These are phyloP conservation scores for Pseudonectria buxi DNA, from an alignment of 2,329 filamentous ascomycete genomes.

Conservation along the genomic window DNA sequence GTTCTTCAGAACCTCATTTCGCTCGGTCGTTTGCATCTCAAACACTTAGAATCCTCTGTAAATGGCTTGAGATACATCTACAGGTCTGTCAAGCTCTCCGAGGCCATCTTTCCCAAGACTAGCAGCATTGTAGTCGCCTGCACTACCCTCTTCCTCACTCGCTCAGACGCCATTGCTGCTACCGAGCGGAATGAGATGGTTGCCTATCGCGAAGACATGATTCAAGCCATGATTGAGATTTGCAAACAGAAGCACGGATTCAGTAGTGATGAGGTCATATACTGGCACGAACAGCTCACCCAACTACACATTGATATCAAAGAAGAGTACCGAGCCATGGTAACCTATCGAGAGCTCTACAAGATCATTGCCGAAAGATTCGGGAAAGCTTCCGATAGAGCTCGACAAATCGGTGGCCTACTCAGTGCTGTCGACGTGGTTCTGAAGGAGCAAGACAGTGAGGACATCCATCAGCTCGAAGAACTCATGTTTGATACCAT, in stretches of 20 bases:
- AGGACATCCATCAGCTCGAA: slow-evolving; percentile 25
- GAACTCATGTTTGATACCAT: slow-evolving; percentile 29
- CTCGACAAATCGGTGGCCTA: slow-evolving; percentile 22
- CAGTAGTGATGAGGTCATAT: slow-evolving; percentile 29
- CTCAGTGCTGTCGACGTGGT: slow-evolving; percentile 29
- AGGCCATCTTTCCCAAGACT: slow-evolving; percentile 24
- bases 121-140: slow-evolving; percentile 28
- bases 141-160: slow-evolving; percentile 28
- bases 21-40: slow-evolving; percentile 27
- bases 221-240: slow-evolving; percentile 31
- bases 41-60: slow-evolving; percentile 13
- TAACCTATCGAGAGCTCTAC: slow-evolving; percentile 28
- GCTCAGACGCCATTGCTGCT: slow-evolving; percentile 28
- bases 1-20: slow-evolving; percentile 32
- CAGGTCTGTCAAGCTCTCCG: slow-evolving; percentile 26
- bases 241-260: slow-evolving; percentile 28
- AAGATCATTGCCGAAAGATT: slow-evolving; percentile 25
- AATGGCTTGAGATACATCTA: slow-evolving; percentile 29
- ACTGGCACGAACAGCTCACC: slow-evolving; percentile 30
- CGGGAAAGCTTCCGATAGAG: slow-evolving; percentile 26
- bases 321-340: slow-evolving; percentile 27
- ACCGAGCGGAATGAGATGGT: slow-evolving; percentile 29
- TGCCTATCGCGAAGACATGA: slow-evolving; percentile 31
- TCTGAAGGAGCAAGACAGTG: slow-evolving; percentile 20
- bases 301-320: slow-evolving; percentile 30